Conservation (phyloP, 1,284 basidiomycete genomes). For the Lentinus polychrous region DNA sequence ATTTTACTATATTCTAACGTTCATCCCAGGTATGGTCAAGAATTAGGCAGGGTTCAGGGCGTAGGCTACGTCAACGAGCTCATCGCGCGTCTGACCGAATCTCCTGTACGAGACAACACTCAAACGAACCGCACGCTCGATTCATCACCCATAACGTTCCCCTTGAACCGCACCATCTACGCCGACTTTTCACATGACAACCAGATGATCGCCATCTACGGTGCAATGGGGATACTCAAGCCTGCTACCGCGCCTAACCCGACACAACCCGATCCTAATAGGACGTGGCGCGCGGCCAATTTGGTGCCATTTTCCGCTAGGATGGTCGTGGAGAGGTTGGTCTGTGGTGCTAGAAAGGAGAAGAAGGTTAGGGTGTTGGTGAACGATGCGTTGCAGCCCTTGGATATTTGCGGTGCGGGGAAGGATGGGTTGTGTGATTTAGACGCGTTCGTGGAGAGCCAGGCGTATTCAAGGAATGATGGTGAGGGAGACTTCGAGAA, state of each 20-base stretch:
- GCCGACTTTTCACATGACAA: slow-evolving; percentile 82
- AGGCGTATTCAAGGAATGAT: slow-evolving; percentile 54
- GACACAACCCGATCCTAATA: slow-evolving; percentile 26
- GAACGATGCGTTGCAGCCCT: slow-evolving; percentile 59
- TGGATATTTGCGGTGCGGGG: slow-evolving; percentile 52
- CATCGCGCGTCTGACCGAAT: slow-evolving; percentile 65
- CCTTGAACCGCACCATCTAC: slow-evolving; percentile 58
- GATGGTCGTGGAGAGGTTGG: slow-evolving; percentile 57
- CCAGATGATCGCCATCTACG: slow-evolving; percentile 69
- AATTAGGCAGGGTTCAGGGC: slow-evolving; percentile 65
- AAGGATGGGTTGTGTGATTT: slow-evolving; percentile 56
- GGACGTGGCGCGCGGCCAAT: slow-evolving; percentile 54
- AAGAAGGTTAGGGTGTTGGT: slow-evolving; percentile 33
- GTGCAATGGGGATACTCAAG: slow-evolving; percentile 67
- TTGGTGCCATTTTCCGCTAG: slow-evolving; percentile 60
- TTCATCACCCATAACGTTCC: slow-evolving; percentile 60
- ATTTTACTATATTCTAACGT: not conserved
- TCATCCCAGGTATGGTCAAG: slow-evolving; percentile 52
- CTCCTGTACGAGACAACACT: slow-evolving; percentile 58
- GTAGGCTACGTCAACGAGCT: slow-evolving; percentile 84
- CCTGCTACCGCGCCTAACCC: slow-evolving; percentile 36
- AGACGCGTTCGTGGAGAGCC: slow-evolving; percentile 64
- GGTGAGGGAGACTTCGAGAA: slow-evolving; percentile 63
- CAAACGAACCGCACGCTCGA: slow-evolving; percentile 80
- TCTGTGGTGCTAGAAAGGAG: slow-evolving; percentile 27